phyloP scores from a whole-genome alignment of 2,329 filamentous ascomycete genomes.

The Aureobasidium pullulans region DNA sequence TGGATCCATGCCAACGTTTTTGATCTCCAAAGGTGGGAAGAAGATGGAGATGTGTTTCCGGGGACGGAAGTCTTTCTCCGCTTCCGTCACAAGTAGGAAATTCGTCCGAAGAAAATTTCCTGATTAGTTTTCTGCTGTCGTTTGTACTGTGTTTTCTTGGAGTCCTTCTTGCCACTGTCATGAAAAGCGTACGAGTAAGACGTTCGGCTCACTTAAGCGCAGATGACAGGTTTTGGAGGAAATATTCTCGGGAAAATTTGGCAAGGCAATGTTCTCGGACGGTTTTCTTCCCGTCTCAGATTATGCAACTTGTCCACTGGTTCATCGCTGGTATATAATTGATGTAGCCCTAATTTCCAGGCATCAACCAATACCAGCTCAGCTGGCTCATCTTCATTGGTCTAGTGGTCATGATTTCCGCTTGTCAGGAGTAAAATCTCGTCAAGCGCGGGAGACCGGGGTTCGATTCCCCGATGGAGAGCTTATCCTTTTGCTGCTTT shows the following conservation, averaged over 20 bases:
- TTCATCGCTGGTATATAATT: too few species aligned
- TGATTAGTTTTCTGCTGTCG: background rate
- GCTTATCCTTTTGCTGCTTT: background rate
- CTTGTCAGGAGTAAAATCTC: conserved; percentile 7
- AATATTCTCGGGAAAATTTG: too few species aligned
- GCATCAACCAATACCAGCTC: conserved; percentile 7
- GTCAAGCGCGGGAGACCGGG: conserved; percentile 25
- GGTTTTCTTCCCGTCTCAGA: too few species aligned
- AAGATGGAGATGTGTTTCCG: background rate
- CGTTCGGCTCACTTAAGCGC: too few species aligned
- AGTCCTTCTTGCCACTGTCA: too few species aligned
- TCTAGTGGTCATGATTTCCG: conserved; percentile 15
- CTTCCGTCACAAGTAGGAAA: background rate
- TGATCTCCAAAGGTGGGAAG: background rate
- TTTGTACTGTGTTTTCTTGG: too few species aligned
- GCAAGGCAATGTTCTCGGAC: too few species aligned
- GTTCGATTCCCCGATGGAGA: conserved; percentile 25
- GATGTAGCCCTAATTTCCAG: too few species aligned
- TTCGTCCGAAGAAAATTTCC: background rate
- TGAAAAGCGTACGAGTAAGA: too few species aligned
- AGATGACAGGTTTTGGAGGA: too few species aligned
- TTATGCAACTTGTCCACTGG: too few species aligned
- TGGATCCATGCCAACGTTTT: background rate
- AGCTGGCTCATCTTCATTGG: conserved; percentile 11
- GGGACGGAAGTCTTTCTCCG: background rate